These are phyloP conservation scores for Cymbidium sinense DNA, from an alignment of 106 monocot species.

Conservation along the genomic window DNA sequence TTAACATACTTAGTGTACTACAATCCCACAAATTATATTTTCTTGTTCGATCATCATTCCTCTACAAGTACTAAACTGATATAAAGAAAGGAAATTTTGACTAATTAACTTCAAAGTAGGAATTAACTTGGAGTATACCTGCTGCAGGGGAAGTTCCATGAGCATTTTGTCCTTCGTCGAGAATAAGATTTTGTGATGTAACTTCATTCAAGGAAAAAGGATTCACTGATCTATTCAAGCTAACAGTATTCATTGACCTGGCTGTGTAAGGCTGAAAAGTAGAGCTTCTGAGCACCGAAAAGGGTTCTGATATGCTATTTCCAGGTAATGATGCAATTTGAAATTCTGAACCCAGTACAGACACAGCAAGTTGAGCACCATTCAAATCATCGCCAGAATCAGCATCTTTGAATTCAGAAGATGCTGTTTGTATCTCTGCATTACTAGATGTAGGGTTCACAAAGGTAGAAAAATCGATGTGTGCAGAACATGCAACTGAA, in stretches of 20 bases:
- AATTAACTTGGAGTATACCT: slow-evolving; percentile 9
- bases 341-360: slow-evolving; percentile 6
- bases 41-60: background rate
- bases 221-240: slow-evolving; percentile 11
- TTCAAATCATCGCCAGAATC: slow-evolving; percentile 28
- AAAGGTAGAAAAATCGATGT: slow-evolving; percentile 2
- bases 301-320: slow-evolving; percentile 3
- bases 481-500: background rate
- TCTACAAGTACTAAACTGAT: background rate
- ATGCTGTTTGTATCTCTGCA: slow-evolving; percentile 10
- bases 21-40: background rate
- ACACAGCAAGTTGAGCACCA: slow-evolving; percentile 11
- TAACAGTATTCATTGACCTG: background rate
- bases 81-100: background rate
- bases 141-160: slow-evolving; percentile 9
- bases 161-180: slow-evolving; percentile 3
- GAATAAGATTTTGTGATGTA: slow-evolving; percentile 1
- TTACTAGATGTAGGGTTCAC: slow-evolving; percentile 18
- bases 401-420: slow-evolving; percentile 38
- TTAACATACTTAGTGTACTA: background rate
- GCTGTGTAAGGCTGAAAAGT: background rate
- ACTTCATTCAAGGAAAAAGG: slow-evolving; percentile 12
- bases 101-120: background rate
- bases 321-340: slow-evolving; percentile 2
- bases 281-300: background rate